Conservation (phyloP, 305 asterid species). For the Rubia balearica region DNA sequence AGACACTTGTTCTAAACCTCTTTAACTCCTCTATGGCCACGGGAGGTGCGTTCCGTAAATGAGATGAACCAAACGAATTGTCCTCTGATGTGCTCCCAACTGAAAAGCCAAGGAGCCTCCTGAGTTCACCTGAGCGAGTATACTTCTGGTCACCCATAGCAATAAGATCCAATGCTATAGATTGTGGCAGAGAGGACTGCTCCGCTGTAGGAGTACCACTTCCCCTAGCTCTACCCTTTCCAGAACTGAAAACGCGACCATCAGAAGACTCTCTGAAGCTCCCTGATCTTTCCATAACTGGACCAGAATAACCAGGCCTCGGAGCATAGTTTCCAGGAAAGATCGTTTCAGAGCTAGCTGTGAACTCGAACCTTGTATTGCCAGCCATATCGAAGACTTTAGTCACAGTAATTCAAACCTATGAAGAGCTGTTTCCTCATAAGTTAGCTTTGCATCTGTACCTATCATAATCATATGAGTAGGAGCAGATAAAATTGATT, state of each 20-base stretch:
- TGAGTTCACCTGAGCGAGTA: slow-evolving; percentile 53
- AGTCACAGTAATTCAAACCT: slow-evolving; percentile 33
- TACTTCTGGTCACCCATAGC: slow-evolving; percentile 46
- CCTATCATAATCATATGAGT: slow-evolving; percentile 24
- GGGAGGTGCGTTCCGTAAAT: slow-evolving; percentile 61
- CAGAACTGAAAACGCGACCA: slow-evolving; percentile 48
- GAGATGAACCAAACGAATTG: slow-evolving; percentile 44
- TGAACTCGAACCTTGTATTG: slow-evolving; percentile 59
- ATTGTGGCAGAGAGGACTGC: slow-evolving; percentile 51
- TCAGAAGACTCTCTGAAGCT: slow-evolving; percentile 84
- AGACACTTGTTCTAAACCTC: slow-evolving; percentile 50
- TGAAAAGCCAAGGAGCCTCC: slow-evolving; percentile 58
- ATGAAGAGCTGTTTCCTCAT: slow-evolving; percentile 20
- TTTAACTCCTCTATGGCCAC: slow-evolving; percentile 60
- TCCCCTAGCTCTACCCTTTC: slow-evolving; percentile 55
- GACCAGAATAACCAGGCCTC: slow-evolving; percentile 56
- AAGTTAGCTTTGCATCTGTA: slow-evolving; percentile 24
- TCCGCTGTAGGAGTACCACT: slow-evolving; percentile 46
- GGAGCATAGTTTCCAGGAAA: slow-evolving; percentile 65
- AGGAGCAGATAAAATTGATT: neutral
- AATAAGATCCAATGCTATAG: slow-evolving; percentile 69
- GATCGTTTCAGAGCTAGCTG: slow-evolving; percentile 66
- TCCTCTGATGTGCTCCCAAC: slow-evolving; percentile 66
- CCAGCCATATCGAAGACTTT: slow-evolving; percentile 61
- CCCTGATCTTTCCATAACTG: slow-evolving; percentile 57